phyloP scores from a whole-genome alignment of 106 monocot genomes.

The Alisma plantagoaquatica region DNA sequence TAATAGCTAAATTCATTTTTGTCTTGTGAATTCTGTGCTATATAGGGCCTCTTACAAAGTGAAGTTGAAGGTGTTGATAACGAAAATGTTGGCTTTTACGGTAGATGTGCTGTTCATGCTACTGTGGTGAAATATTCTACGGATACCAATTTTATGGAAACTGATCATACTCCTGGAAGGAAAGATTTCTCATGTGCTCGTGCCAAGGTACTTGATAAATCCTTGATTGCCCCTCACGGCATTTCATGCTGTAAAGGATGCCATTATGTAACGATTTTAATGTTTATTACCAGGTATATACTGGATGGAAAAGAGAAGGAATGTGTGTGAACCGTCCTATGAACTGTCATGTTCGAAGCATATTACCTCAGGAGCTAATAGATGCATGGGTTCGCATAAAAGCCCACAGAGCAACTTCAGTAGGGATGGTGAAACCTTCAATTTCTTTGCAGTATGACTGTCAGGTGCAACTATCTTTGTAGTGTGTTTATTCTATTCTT shows the following conservation, averaged over 20 bases:
- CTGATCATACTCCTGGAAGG: constrained; percentile 10
- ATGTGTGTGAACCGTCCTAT: no score
- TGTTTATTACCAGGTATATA: constrained; percentile 41
- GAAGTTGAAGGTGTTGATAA: constrained; percentile 70
- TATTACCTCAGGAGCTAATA: constrained; percentile 89
- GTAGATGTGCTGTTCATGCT: constrained; percentile 71
- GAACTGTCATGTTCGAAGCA: no score
- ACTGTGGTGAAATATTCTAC: constrained; percentile 16
- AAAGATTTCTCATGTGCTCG: constrained; percentile 77
- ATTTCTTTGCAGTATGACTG: constrained; percentile 39
- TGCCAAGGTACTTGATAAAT: constrained; percentile 56
- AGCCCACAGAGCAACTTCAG: constrained; percentile 47
- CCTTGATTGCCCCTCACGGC: background rate
- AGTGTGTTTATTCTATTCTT: no score
- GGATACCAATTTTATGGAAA: no score
- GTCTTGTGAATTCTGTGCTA: no score
- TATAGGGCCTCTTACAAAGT: constrained; percentile 90
- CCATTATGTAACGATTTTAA: no score
- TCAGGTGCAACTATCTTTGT: constrained; percentile 30
- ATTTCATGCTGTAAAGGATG: background rate
- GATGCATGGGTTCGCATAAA: constrained; percentile 91
- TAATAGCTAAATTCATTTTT: no score
- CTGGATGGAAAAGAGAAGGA: constrained; percentile 48
- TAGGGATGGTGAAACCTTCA: constrained; percentile 21
- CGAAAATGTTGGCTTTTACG: constrained; percentile 91